Conservation (phyloP, 2,329 filamentous ascomycete species). For the Penicillium sp. region DNA sequence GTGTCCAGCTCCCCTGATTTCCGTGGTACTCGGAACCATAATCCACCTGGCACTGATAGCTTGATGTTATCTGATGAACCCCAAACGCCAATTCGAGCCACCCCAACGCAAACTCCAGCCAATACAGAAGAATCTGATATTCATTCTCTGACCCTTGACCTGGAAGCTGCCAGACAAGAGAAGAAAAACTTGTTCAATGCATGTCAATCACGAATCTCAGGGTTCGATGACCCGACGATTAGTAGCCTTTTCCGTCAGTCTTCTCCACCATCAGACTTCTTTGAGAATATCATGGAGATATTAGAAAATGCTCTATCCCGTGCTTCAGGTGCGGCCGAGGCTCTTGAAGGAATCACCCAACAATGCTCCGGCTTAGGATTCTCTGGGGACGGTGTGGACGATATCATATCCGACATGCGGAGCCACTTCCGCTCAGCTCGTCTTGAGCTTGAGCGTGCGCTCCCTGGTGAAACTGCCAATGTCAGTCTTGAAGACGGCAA, state of each 20-base stretch:
- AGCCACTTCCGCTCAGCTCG: constrained; percentile 43
- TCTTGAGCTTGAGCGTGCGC: constrained; percentile 42
- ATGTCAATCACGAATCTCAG: constrained; percentile 33
- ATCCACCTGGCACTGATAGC: constrained; percentile 18
- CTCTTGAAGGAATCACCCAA: constrained; percentile 35
- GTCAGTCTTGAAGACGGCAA: constrained; percentile 39
- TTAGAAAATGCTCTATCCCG: constrained; percentile 37
- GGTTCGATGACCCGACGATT: constrained; percentile 23
- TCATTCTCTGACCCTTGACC: constrained; percentile 33
- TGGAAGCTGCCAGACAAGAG: constrained; percentile 41
- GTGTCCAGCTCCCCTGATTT: constrained; percentile 35
- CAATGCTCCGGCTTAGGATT: constrained; percentile 44
- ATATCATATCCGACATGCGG: constrained; percentile 39
- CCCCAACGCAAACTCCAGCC: not conserved
- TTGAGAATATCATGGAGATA: constrained; percentile 37
- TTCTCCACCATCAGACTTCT: constrained; percentile 40
- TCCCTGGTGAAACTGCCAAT: constrained; percentile 45
- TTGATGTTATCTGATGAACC: constrained; percentile 15
- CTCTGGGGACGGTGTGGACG: constrained; percentile 27
- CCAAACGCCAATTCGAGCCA: not conserved
- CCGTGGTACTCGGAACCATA: constrained; percentile 14
- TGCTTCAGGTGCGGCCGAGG: constrained; percentile 39
- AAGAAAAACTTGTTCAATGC: constrained; percentile 42
- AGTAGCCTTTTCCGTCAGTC: constrained; percentile 25
- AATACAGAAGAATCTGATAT: constrained; percentile 26